Evolutionary conservation across 2,329 filamentous ascomycete genomes (phyloP).

Genomic region (Cadophora sp.): DNA sequence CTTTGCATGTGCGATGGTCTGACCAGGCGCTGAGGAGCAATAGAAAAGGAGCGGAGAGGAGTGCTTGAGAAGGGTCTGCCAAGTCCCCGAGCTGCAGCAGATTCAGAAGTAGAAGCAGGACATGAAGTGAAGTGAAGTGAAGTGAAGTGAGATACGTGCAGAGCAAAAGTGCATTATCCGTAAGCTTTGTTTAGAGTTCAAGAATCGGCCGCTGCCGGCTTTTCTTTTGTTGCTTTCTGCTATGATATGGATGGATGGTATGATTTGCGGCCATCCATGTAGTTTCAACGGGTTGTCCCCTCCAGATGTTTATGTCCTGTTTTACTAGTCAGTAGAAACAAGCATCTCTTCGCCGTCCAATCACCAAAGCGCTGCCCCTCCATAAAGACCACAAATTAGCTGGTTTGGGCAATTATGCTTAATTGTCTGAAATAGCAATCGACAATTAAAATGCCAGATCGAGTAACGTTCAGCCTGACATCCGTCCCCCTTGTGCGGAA

Average conservation of each 20-base stretch:
- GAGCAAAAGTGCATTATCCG: background rate
- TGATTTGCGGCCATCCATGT: background rate
- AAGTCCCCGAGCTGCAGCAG: conserved; percentile 11
- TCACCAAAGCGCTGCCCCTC: background rate
- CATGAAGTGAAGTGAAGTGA: no score
- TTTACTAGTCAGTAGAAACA: no score
- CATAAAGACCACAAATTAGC: background rate
- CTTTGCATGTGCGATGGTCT: conserved; percentile 6
- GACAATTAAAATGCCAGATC: background rate
- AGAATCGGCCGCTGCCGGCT: background rate
- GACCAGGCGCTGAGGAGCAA: conserved; percentile 4
- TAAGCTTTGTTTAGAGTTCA: background rate
- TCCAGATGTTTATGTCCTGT: background rate
- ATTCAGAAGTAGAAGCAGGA: background rate
- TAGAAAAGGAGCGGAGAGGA: no score
- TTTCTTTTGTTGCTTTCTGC: background rate
- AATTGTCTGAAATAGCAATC: background rate
- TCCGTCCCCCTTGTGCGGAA: background rate
- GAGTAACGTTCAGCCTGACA: background rate
- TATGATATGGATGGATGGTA: background rate
- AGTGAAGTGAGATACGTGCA: no score
- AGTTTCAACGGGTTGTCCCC: background rate
- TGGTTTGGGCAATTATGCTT: background rate
- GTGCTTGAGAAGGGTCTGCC: background rate
- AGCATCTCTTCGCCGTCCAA: background rate